Evolutionary conservation across 1,284 basidiomycete genomes (phyloP).

Genomic region (Naganishia sp.): DNA sequence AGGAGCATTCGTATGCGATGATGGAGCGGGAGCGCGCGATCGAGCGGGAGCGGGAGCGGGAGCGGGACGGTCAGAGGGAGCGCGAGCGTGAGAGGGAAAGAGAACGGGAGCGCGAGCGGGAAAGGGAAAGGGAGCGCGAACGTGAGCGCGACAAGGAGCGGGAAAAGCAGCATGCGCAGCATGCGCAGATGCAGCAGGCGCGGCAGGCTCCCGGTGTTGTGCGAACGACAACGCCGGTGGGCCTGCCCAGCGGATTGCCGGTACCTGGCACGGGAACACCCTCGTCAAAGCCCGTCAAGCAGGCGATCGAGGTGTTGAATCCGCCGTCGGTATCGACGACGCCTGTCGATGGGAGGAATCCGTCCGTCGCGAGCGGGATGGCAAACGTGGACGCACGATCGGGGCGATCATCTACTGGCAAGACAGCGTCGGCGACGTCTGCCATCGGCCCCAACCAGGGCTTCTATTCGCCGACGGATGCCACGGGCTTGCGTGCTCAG

Average conservation of each 20-base stretch:
- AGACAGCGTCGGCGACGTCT: not conserved
- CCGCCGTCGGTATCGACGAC: conserved; percentile 14
- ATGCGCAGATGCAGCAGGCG: not conserved
- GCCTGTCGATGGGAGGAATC: not conserved
- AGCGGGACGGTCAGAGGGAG: conserved; percentile 6
- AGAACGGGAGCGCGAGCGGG: conserved; percentile 27
- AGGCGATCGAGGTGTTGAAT: conserved; percentile 35
- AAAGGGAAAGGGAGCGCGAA: conserved; percentile 5
- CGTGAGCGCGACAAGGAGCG: conserved; percentile 19
- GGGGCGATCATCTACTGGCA: not conserved
- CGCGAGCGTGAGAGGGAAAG: conserved; percentile 21
- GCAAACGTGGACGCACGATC: not conserved
- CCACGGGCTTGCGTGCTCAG: not conserved
- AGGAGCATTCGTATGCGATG: not conserved
- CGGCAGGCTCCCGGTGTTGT: not conserved
- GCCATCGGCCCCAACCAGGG: not conserved
- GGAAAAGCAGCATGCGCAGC: no score
- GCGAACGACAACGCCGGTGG: conserved; percentile 6
- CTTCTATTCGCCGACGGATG: conserved; percentile 15
- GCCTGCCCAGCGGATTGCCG: not conserved
- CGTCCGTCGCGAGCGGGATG: no score
- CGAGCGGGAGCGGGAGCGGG: conserved; percentile 7
- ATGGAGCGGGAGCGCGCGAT: conserved; percentile 18
- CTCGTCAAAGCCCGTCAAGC: conserved; percentile 11
- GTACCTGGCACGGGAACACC: not conserved